Evolutionary conservation across 495 filamentous ascomycete species (phyloP).

Genomic region (Ascobolus immersus): DNA sequence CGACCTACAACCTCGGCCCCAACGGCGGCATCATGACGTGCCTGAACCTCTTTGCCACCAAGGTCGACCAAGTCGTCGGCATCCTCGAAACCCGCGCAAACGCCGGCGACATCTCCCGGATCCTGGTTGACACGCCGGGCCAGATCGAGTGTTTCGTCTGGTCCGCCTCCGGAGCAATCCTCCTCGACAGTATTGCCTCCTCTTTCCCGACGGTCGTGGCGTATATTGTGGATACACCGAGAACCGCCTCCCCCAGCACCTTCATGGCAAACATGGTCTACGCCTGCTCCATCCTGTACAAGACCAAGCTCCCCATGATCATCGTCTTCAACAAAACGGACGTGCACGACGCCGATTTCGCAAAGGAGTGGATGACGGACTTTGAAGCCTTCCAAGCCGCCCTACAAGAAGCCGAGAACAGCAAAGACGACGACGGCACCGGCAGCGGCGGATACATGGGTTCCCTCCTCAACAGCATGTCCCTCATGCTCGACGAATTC

Average conservation of each 20-base stretch:
- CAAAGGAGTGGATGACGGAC: constrained; percentile 99
- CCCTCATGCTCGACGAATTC: constrained; percentile 89
- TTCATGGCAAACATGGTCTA: constrained; percentile 99
- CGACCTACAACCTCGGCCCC: constrained; percentile 88
- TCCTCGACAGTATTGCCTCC: constrained; percentile 78
- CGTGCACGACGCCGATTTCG: constrained; percentile 68
- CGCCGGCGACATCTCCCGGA: constrained; percentile 48
- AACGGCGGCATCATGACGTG: constrained; percentile 97
- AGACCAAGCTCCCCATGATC: constrained; percentile 94
- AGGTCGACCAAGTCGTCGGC: constrained; percentile 77
- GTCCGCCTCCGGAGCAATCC: constrained; percentile 76
- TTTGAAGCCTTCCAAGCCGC: constrained; percentile 88
- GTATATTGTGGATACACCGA: constrained; percentile 89
- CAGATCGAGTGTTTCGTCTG: constrained; percentile 98
- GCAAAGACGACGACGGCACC: constrained; percentile 46
- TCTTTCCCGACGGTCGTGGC: constrained; percentile 89
- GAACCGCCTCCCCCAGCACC: constrained; percentile 71
- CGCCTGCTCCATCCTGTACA: constrained; percentile 92
- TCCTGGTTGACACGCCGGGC: constrained; percentile 83
- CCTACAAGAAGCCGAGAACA: constrained; percentile 49
- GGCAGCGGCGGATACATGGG: constrained; percentile 84
- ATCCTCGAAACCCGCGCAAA: constrained; percentile 65
- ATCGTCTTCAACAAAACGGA: constrained; percentile 98
- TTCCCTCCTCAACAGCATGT: constrained; percentile 91
- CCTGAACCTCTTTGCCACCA: constrained; percentile 87